phyloP scores from a whole-genome alignment of 192 early-diverging fungal species.

The Coemansia reversa region DNA sequence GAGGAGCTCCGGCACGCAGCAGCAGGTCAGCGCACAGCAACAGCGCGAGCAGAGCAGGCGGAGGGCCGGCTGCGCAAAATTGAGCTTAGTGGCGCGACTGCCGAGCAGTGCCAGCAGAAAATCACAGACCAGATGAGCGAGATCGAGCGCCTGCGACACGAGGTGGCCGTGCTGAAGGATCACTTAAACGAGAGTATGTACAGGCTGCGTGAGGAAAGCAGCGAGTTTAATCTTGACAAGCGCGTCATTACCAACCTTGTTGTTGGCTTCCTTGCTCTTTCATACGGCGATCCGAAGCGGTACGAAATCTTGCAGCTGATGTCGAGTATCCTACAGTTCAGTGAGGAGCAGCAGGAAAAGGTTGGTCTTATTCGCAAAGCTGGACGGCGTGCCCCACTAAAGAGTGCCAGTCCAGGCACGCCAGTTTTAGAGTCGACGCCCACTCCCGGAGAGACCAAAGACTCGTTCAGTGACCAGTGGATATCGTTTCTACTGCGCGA shows the following conservation, averaged over 20 bases:
- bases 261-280: constrained; percentile 79
- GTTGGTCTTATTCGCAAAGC: constrained; percentile 73
- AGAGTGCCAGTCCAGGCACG: constrained; percentile 50
- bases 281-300: constrained; percentile 85
- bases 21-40: constrained; percentile 57
- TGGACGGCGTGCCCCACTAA: constrained; percentile 44
- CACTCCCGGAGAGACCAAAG: constrained; percentile 42
- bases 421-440: constrained; percentile 47
- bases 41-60: constrained; percentile 56
- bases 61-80: constrained; percentile 22
- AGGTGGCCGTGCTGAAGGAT: constrained; percentile 75
- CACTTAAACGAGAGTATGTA: constrained; percentile 92
- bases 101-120: constrained; percentile 60
- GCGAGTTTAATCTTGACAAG: constrained; percentile 79
- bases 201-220: constrained; percentile 74
- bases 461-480: constrained; percentile 80
- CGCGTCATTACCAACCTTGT: constrained; percentile 88
- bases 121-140: constrained; percentile 53
- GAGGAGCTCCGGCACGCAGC: constrained; percentile 48
- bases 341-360: constrained; percentile 84
- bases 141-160: constrained; percentile 55
- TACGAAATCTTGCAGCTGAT: constrained; percentile 92
- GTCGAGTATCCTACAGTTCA: constrained; percentile 81
- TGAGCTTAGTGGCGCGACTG: constrained; percentile 33
- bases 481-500: constrained; percentile 76